Conservation (phyloP, 139 green algal genomes). For the Coelastrella sp. region DNA sequence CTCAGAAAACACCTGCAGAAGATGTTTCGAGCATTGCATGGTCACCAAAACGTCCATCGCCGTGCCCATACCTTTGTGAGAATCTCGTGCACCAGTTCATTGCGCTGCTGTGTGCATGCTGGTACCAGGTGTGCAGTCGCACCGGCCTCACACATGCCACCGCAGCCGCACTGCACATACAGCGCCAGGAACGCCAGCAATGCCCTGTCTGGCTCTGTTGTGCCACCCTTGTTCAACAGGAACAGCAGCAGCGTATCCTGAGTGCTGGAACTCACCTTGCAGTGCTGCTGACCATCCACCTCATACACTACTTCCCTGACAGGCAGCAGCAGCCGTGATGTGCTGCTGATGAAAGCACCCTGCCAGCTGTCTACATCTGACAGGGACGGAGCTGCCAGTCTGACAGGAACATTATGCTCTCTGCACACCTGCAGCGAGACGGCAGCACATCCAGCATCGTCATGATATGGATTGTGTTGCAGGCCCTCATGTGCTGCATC, state of each 20-base stretch:
- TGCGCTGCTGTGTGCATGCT: too few species aligned
- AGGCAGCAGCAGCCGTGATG: slow-evolving; percentile 72
- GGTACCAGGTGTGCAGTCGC: neutral
- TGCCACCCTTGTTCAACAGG: neutral
- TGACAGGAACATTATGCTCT: slow-evolving; percentile 58
- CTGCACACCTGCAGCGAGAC: slow-evolving; percentile 50
- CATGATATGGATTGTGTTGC: neutral
- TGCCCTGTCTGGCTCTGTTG: neutral
- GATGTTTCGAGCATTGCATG: neutral
- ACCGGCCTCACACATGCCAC: neutral
- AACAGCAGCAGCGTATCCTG: neutral
- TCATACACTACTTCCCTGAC: slow-evolving; percentile 51
- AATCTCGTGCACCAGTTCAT: neutral
- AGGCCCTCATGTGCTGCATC: neutral
- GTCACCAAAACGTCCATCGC: neutral
- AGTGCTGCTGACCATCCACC: neutral
- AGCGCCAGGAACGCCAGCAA: neutral
- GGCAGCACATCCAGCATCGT: neutral
- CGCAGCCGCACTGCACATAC: neutral
- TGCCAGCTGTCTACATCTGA: slow-evolving; percentile 67
- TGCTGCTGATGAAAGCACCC: slow-evolving; percentile 71
- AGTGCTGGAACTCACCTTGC: neutral
- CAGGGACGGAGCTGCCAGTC: slow-evolving; percentile 54
- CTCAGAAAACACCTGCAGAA: slow-evolving; percentile 20
- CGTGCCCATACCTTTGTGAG: neutral